Evolutionary conservation across 257 asterid genomes (phyloP).

Genomic region (Gardenia jasminoides): DNA sequence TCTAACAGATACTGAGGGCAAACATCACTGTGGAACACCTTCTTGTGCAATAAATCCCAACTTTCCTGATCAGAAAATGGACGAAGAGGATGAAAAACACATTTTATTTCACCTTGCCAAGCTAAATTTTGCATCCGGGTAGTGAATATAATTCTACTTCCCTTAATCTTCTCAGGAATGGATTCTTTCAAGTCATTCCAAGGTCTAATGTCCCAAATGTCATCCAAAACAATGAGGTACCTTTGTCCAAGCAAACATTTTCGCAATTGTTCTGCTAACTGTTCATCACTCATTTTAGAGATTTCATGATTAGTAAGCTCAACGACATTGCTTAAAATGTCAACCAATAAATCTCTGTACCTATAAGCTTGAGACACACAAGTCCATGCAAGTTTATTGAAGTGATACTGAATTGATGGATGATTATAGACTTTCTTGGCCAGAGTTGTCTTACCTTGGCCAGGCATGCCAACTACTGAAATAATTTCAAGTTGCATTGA

Average conservation of each 20-base stretch:
- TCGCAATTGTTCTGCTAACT: no score
- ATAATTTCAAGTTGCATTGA: neutral
- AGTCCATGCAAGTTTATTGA: neutral
- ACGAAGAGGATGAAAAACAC: neutral
- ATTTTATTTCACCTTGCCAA: neutral
- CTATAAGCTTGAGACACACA: slow-evolving; percentile 1
- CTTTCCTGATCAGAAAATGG: neutral
- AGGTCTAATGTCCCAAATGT: neutral
- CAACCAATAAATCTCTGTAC: neutral
- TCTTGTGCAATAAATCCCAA: neutral
- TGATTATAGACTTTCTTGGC: no score
- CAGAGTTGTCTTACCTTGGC: no score
- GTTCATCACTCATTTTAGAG: no score
- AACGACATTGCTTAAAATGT: neutral
- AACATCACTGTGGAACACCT: neutral
- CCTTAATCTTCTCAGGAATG: neutral
- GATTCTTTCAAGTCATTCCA: neutral
- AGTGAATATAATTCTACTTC: neutral
- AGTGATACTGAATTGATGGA: neutral
- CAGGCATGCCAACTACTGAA: no score
- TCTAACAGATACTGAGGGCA: neutral
- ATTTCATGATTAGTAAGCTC: no score
- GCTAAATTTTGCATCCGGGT: neutral
- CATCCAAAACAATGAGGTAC: neutral
- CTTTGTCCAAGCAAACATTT: neutral